Conservation (phyloP, 2,329 filamentous ascomycete species). For the Cladorrhinum sp. region DNA sequence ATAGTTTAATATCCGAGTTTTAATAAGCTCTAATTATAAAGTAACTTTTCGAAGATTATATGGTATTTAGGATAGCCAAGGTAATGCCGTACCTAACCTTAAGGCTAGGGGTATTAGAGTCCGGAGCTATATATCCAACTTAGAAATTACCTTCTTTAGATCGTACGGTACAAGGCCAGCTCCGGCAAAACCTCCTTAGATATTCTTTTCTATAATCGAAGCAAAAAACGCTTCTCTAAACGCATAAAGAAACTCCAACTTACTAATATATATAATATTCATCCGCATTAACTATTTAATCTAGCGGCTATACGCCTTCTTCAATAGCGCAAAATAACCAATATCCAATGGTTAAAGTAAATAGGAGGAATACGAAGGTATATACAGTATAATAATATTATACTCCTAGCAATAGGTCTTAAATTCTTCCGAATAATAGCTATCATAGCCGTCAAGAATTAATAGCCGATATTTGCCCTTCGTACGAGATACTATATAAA, state of each 20-base stretch:
- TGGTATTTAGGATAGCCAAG: slow-evolving; percentile 5
- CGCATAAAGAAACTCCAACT: slow-evolving; percentile 12
- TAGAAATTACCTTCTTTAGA: slow-evolving; percentile 15
- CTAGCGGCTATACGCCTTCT: slow-evolving; percentile 9
- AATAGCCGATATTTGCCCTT: slow-evolving; percentile 12
- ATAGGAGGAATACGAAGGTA: neutral
- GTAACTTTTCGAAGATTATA: neutral
- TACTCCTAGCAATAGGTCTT: slow-evolving; percentile 7
- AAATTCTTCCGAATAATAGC: slow-evolving; percentile 10
- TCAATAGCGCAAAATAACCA: too few species aligned
- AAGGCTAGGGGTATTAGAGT: slow-evolving; percentile 1
- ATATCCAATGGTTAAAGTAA: slow-evolving; percentile 8
- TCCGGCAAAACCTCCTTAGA: slow-evolving; percentile 12
- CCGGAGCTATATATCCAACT: neutral
- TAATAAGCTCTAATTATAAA: slow-evolving; percentile 6
- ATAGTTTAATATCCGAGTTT: slow-evolving; percentile 1
- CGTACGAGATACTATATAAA: too few species aligned
- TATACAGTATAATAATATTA: slow-evolving; percentile 2
- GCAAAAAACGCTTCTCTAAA: slow-evolving; percentile 13
- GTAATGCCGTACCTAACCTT: neutral
- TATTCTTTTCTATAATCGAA: slow-evolving; percentile 16
- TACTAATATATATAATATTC: slow-evolving; percentile 12
- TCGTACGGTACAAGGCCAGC: slow-evolving; percentile 17
- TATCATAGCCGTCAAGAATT: slow-evolving; percentile 14
- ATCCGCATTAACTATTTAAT: slow-evolving; percentile 8